Base-by-base conservation (phyloP, 768 basidiomycete species). In the Podaxis rugospora region DNA sequence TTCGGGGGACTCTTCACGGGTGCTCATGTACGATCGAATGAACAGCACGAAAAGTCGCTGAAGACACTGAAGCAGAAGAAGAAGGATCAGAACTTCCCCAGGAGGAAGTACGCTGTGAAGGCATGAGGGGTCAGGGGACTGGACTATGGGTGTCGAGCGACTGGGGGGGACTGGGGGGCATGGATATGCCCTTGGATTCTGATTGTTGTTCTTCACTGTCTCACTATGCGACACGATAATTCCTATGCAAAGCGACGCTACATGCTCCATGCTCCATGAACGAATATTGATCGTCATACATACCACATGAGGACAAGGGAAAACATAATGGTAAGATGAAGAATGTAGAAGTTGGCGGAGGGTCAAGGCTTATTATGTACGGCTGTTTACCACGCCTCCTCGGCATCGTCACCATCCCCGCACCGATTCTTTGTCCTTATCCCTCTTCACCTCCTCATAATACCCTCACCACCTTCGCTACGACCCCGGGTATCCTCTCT, bases 51-150 rank as follows among this genome's bases (percentile, higher is more conserved):
- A 76, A 71, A 76, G 63, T 88, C 87, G 73, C 75, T 85, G 67
- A 93, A 93, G 83, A 98, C 97, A 59, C 81, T 91, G 77, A 93
- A 90, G 80, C 93, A 95, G 76, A 81, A 78, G 77, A 98, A 98
- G 90, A 95, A 91, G 84, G 89, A 94, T 63, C 82, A 83, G 68
- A 95, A 97, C 83, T 97, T 97, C 83, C 93, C 95, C 39, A 73
- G 80, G 72, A 84, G 95, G 75, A 96, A 95, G 80, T 99, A 89
- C 78, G 95, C 95, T 65, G 89, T 98, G 75, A 95, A 92, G 86
- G 94, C 93, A 81, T 89, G 76, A 85, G 74, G 62, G 66, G 47
- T 59, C 51, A 60, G 59, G 42, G 62, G 58, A 62, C 44, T 49
- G 61, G 59, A 61, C 57, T 56, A 50, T 66, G 59, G 66, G 66